Percentiles rank a stretch among this genome's conserved stretches.
These are phyloP conservation scores for Baudoinia panamericana DNA, from an alignment of 495 filamentous ascomycete genomes.

Conservation along the genomic window DNA sequence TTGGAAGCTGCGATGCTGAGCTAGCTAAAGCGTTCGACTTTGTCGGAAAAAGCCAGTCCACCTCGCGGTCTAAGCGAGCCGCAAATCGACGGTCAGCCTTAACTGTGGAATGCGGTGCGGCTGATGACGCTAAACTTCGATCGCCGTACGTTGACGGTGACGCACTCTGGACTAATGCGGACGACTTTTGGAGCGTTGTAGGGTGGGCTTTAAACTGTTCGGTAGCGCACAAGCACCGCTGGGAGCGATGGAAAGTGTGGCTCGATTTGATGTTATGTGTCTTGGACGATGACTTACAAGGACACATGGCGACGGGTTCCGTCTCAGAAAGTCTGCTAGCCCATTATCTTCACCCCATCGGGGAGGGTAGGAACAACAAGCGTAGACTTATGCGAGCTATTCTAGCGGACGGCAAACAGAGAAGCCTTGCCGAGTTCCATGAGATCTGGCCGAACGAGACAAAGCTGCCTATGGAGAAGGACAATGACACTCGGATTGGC, in stretches of 20 bases:
- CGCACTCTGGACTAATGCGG: constrained; percentile 56
- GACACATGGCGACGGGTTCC: constrained; percentile 27
- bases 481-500: constrained; percentile 21
- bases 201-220: constrained; percentile 95
- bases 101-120: constrained; percentile 22
- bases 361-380: constrained; percentile 30
- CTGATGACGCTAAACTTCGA: constrained; percentile 33
- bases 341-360: constrained; percentile 37
- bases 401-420: constrained; percentile 45
- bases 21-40: constrained; percentile 45
- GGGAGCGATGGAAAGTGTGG: constrained; percentile 76
- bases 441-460: constrained; percentile 51
- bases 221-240: constrained; percentile 51
- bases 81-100: constrained; percentile 19
- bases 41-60: constrained; percentile 4
- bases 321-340: constrained; percentile 39
- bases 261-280: constrained; percentile 67
- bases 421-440: constrained; percentile 40
- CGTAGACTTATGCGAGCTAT: constrained; percentile 43
- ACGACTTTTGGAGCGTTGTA: constrained; percentile 78
- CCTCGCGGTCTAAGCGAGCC: background rate
- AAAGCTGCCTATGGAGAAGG: constrained; percentile 30
- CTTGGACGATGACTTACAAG: constrained; percentile 60
- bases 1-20: constrained; percentile 39
- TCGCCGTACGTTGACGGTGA: constrained; percentile 47